Percentiles rank a stretch among this genome's conserved stretches.
These are phyloP conservation scores for Coprinellus micaceus DNA, from an alignment of 768 basidiomycete species.

Conservation along the genomic window DNA sequence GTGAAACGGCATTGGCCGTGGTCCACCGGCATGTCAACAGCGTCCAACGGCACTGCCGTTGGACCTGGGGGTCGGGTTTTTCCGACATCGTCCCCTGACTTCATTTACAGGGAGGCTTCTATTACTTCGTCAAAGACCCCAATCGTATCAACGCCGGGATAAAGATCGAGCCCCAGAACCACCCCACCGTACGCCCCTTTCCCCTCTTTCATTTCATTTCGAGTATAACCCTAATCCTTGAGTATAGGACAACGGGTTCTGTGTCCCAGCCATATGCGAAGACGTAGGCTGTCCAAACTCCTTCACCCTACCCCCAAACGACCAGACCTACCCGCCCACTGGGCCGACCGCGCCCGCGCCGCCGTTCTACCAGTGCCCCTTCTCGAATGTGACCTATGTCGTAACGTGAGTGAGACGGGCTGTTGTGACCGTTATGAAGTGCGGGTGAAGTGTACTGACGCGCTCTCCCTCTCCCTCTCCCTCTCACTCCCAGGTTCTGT, in stretches of 20 bases:
- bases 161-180: constrained; percentile 18
- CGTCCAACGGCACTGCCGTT: too few relatives aligned
- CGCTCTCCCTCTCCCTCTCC: too few relatives aligned
- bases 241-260: constrained; percentile 17
- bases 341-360: constrained; percentile 12
- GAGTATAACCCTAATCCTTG: neutral
- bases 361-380: constrained; percentile 22
- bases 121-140: constrained; percentile 28
- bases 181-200: constrained; percentile 14
- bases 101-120: constrained; percentile 11
- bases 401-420: neutral
- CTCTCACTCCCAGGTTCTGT: constrained; percentile 1
- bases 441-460: neutral
- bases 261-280: constrained; percentile 18
- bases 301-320: constrained; percentile 22
- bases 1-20: too few relatives aligned
- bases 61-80: too few relatives aligned
- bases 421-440: neutral
- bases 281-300: constrained; percentile 19
- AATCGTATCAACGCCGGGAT: constrained; percentile 25
- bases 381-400: constrained; percentile 3
- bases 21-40: too few relatives aligned
- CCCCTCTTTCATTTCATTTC: neutral
- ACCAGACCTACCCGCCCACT: constrained; percentile 17
- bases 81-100: too few relatives aligned